Percentiles rank a stretch among this genome's conserved stretches.
Conservation (phyloP, 768 basidiomycete species). For the Plicaturopsis crispa region DNA sequence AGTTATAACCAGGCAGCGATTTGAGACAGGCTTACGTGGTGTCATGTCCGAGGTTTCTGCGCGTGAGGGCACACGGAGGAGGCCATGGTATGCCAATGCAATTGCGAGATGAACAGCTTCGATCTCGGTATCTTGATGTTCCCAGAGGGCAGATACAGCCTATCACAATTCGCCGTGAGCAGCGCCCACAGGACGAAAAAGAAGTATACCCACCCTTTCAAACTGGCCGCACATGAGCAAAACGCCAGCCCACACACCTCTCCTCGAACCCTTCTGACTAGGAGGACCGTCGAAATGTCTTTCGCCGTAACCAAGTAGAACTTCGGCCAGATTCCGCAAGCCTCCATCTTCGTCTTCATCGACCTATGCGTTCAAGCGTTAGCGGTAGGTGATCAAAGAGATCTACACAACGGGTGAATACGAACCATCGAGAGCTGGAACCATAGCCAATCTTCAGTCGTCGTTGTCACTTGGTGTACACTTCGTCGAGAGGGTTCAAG, state of each 20-base stretch:
- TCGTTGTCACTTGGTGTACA: slow-evolving; percentile 78
- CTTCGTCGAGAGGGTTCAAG: slow-evolving; percentile 77
- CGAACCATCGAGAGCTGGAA: slow-evolving; percentile 82
- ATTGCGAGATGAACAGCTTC: slow-evolving; percentile 95
- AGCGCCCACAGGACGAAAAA: background rate
- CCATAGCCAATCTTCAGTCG: slow-evolving; percentile 99
- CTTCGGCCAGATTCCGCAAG: slow-evolving; percentile 66
- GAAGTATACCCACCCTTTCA: slow-evolving; percentile 56
- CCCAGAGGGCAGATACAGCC: slow-evolving; percentile 89
- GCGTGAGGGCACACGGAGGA: slow-evolving; percentile 75
- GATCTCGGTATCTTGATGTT: slow-evolving; percentile 78
- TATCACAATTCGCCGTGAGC: slow-evolving; percentile 19
- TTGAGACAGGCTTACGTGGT: slow-evolving; percentile 46
- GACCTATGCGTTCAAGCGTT: slow-evolving; percentile 32
- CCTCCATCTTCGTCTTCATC: slow-evolving; percentile 81
- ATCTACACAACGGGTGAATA: no score
- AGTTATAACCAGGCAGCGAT: background rate
- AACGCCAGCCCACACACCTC: slow-evolving; percentile 75
- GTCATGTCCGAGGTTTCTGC: slow-evolving; percentile 82
- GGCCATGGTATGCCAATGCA: slow-evolving; percentile 86
- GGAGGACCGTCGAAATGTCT: slow-evolving; percentile 72
- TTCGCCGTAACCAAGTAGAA: slow-evolving; percentile 70
- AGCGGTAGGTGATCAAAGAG: background rate
- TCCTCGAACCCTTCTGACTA: slow-evolving; percentile 47
- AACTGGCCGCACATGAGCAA: slow-evolving; percentile 91